Conservation (phyloP, 2,329 filamentous ascomycete species). For the Fusarium sp. region DNA sequence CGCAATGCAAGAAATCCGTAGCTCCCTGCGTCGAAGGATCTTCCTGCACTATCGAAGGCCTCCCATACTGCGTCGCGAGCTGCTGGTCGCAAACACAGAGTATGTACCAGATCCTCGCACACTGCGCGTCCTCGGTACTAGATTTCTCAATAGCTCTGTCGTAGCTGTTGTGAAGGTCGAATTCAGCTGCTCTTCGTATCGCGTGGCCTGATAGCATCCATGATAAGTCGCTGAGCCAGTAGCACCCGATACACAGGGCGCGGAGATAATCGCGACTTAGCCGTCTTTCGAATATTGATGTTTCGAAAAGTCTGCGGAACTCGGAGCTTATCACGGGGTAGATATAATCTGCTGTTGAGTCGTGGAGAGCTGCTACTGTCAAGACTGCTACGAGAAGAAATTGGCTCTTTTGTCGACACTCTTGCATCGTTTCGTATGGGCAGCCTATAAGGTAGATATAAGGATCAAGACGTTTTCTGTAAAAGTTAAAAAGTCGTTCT, state of each 20-base stretch:
- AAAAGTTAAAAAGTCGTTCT: slow-evolving; percentile 59
- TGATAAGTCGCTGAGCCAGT: slow-evolving; percentile 69
- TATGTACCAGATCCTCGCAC: slow-evolving; percentile 67
- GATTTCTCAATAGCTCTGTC: slow-evolving; percentile 48
- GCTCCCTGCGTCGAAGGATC: slow-evolving; percentile 64
- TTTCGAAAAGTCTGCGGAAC: slow-evolving; percentile 63
- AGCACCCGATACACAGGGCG: slow-evolving; percentile 66
- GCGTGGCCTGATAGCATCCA: slow-evolving; percentile 67
- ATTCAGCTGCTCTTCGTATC: slow-evolving; percentile 56
- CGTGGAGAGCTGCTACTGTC: slow-evolving; percentile 66
- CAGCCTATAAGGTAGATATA: slow-evolving; percentile 61
- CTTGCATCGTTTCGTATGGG: slow-evolving; percentile 57
- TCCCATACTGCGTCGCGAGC: slow-evolving; percentile 67
- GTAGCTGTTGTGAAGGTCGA: slow-evolving; percentile 53
- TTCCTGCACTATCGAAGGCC: slow-evolving; percentile 65
- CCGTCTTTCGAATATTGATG: slow-evolving; percentile 47
- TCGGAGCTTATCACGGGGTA: slow-evolving; percentile 63
- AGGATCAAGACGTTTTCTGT: slow-evolving; percentile 58
- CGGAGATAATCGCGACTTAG: slow-evolving; percentile 61
- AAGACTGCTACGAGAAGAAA: slow-evolving; percentile 64
- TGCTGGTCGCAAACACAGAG: slow-evolving; percentile 69
- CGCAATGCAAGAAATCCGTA: slow-evolving; percentile 60
- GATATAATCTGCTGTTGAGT: slow-evolving; percentile 59
- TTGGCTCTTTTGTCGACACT: slow-evolving; percentile 62
- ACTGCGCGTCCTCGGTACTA: slow-evolving; percentile 52